Base-by-base conservation (phyloP, 345 rosid genomes). In the Gossypium rotundifolium region DNA sequence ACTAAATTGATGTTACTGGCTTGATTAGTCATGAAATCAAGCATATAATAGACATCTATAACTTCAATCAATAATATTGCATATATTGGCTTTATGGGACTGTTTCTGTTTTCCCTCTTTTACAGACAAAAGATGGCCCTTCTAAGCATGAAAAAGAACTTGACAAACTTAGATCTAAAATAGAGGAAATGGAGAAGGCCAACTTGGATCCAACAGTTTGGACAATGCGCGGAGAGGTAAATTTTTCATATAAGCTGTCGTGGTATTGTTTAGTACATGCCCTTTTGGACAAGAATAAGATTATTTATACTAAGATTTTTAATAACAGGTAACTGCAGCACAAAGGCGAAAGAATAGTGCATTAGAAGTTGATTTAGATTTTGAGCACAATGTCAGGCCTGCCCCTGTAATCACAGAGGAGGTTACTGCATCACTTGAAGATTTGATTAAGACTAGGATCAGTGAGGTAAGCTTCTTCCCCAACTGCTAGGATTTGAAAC, bases 221-320 rank as follows among this genome's bases (percentile, higher is more conserved):
- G 99, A 95, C 97, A 71, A 90, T 95, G 99, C 92, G 76, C 73
- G 99, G 99, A 86, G 99, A 95, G 98, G 99, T 90, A 82, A 70
- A 4, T 20, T 18, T 52, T 1, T 52, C 55, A 33, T 18, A 71
- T 20, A 29, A 38, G 42, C 22, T 33, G 7, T 61, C 27, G 1
- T 16, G 7, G 3, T 62, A 17, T 29, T 33, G 3, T 53, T 55
- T 57, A 27, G 10, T 9, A 18, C 9, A 23, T 62, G 38, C 13
- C 9, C 53, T 48, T 65, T 11, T 58, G 23, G 65, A 27, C 64
- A 40, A 11, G 53, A 17, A 79, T 45, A 12, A 23, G 17, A 51
- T 25, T 76, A 48, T 44, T 17, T 57, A 53, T 42, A 2, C 17
- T 65, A 59, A 73, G 74, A 66, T 29, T 45, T 49, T 65, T 72